These are phyloP conservation scores for Phoma sp. DNA, from an alignment of 2,329 filamentous ascomycete species.

Conservation along the genomic window DNA sequence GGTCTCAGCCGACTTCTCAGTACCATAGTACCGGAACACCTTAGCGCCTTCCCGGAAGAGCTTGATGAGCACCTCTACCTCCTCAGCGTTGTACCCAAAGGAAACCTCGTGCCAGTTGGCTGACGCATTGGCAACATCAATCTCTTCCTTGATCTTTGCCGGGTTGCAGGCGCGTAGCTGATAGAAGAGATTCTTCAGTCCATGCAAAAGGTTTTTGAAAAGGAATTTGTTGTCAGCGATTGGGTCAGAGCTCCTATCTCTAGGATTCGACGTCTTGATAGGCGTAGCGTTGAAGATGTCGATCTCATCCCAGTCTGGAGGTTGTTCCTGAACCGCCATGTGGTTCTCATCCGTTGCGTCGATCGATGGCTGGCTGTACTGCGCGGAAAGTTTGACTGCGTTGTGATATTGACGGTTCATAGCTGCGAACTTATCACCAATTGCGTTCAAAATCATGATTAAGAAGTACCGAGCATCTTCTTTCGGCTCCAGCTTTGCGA, in stretches of 20 bases:
- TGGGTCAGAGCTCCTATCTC: constrained; percentile 86
- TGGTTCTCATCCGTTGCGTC: constrained; percentile 77
- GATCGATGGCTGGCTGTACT: constrained; percentile 69
- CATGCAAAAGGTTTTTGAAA: constrained; percentile 95
- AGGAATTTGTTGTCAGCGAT: constrained; percentile 97
- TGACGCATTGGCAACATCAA: constrained; percentile 80
- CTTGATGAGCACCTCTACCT: constrained; percentile 95
- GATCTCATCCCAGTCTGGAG: constrained; percentile 95
- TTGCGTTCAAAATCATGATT: constrained; percentile 96
- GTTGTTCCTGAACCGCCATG: constrained; percentile 78
- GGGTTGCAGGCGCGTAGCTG: constrained; percentile 91
- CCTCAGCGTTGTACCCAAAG: constrained; percentile 95
- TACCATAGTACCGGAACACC: constrained; percentile 96
- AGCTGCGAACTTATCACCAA: constrained; percentile 95
- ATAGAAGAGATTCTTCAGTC: constrained; percentile 95
- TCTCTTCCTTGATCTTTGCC: constrained; percentile 57
- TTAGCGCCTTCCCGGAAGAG: constrained; percentile 95
- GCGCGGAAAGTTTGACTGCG: constrained; percentile 87
- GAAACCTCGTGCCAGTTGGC: constrained; percentile 94
- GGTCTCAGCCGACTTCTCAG: constrained; percentile 79
- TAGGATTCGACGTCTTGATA: constrained; percentile 91
- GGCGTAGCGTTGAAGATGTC: constrained; percentile 97
- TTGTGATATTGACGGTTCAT: constrained; percentile 98
- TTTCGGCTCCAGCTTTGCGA: constrained; percentile 92
- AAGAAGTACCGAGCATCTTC: constrained; percentile 92